Evolutionary conservation across 73 alveolate genomes (phyloP).

Genomic region (Symbiodinium pilosum): DNA sequence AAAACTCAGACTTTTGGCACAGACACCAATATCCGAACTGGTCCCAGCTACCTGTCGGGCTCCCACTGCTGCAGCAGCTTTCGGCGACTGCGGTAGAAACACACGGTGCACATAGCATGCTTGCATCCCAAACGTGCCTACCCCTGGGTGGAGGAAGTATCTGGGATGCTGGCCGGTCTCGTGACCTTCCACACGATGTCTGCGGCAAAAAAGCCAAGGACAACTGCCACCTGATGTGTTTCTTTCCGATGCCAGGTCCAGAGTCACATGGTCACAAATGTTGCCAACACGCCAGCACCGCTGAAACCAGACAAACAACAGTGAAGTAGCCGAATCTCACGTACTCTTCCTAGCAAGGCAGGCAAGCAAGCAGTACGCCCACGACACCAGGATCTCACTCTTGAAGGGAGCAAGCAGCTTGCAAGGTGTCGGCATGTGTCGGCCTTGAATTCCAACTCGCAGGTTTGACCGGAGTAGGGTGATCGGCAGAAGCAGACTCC

Average conservation of each 20-base stretch:
- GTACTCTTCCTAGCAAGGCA: conserved; percentile 55
- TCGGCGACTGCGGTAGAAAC: conserved; percentile 5
- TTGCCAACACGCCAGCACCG: not conserved
- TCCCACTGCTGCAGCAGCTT: not conserved
- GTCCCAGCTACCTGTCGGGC: not conserved
- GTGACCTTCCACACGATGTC: conserved; percentile 88
- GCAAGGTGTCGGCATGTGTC: too few relatives aligned
- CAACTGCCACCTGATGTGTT: conserved; percentile 30
- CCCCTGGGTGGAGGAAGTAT: not conserved
- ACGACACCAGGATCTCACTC: too few relatives aligned
- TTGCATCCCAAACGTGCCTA: not conserved
- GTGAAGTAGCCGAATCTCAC: conserved; percentile 90
- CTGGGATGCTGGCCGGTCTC: conserved; percentile 48
- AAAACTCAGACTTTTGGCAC: not conserved
- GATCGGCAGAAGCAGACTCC: conserved; percentile 87
- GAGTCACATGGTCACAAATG: not conserved
- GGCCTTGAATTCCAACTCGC: conserved; percentile 76
- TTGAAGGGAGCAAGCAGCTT: too few relatives aligned
- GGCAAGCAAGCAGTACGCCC: not conserved
- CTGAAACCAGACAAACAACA: conserved; percentile 42
- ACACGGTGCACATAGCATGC: too few relatives aligned
- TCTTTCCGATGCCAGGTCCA: not conserved
- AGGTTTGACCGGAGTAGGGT: conserved; percentile 71
- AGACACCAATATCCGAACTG: too few relatives aligned
- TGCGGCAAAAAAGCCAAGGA: conserved; percentile 77